A percentile compares a stretch with the other conserved stretches of the same genome.
Conservation (phyloP, 257 asterid genomes). For the Solanum pinnatisectum region DNA sequence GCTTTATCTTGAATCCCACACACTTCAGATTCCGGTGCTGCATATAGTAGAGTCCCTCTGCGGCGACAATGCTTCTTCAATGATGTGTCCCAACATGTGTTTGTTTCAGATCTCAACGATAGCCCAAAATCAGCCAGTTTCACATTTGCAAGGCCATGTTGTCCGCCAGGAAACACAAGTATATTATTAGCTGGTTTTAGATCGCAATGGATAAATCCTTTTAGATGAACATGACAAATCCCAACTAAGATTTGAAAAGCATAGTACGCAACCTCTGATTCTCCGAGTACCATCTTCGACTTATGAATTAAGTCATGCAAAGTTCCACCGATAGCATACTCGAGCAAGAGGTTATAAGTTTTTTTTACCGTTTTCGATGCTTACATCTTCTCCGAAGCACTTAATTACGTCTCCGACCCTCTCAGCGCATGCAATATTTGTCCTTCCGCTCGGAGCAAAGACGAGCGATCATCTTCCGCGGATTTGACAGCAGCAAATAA, state of each 20-base stretch:
- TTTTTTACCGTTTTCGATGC: background rate
- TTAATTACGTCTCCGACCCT: background rate
- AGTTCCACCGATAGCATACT: background rate
- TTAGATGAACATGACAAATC: background rate
- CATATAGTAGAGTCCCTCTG: too few relatives aligned
- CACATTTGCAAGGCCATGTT: background rate
- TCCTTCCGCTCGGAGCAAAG: background rate
- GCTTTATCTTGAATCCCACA: too few relatives aligned
- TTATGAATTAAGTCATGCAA: background rate
- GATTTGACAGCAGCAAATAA: background rate
- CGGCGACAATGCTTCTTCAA: too few relatives aligned
- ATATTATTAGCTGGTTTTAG: background rate
- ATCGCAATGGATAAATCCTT: conserved; percentile 6
- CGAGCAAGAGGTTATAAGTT: background rate
- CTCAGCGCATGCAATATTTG: background rate
- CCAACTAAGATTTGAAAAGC: background rate
- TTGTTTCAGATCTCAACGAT: background rate
- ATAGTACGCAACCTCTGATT: background rate
- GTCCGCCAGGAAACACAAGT: background rate
- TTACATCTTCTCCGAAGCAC: background rate
- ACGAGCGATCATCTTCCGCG: background rate
- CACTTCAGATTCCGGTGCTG: too few relatives aligned
- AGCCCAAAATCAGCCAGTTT: background rate
- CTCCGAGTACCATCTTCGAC: background rate
- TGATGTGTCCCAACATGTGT: too few relatives aligned